Conservation (phyloP, 139 green algal genomes). For the Nannochloris sp. region DNA sequence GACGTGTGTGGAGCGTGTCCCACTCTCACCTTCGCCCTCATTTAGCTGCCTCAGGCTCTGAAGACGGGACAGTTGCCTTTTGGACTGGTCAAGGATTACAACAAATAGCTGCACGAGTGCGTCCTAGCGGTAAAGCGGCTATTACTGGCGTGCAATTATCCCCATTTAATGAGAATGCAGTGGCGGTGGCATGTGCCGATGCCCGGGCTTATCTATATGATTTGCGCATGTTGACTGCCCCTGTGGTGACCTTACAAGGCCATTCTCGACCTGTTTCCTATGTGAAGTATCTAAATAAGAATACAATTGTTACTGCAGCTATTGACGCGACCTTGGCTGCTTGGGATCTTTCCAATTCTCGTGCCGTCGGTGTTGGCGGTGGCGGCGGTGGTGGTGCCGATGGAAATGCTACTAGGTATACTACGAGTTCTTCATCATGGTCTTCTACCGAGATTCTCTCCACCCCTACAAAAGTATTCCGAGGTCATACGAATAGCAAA, state of each 20-base stretch:
- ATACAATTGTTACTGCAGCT: constrained; percentile 64
- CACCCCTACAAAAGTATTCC: constrained; percentile 23
- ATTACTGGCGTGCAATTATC: constrained; percentile 74
- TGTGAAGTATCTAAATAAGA: constrained; percentile 59
- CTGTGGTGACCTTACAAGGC: constrained; percentile 36
- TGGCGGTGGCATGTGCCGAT: constrained; percentile 71
- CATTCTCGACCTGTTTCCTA: constrained; percentile 71
- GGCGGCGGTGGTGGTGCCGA: no score
- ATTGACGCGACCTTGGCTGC: constrained; percentile 65
- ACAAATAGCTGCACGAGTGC: constrained; percentile 4
- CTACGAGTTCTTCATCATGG: not conserved
- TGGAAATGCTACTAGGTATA: not conserved
- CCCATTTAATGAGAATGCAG: constrained; percentile 44
- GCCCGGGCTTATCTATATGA: constrained; percentile 71
- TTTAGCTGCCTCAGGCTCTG: constrained; percentile 54
- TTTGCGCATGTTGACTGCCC: constrained; percentile 30
- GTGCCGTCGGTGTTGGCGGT: no score
- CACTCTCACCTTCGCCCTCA: constrained; percentile 41
- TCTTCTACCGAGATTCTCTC: not conserved
- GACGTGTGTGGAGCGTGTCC: constrained; percentile 78
- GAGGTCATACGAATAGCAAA: constrained; percentile 75
- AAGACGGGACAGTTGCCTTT: constrained; percentile 77
- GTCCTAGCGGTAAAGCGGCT: not conserved
- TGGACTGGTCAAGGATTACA: constrained; percentile 52
- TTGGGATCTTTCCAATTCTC: constrained; percentile 57